phyloP scores from a whole-genome alignment of 2,329 filamentous ascomycete species.

The Trichoderma polysporum region DNA sequence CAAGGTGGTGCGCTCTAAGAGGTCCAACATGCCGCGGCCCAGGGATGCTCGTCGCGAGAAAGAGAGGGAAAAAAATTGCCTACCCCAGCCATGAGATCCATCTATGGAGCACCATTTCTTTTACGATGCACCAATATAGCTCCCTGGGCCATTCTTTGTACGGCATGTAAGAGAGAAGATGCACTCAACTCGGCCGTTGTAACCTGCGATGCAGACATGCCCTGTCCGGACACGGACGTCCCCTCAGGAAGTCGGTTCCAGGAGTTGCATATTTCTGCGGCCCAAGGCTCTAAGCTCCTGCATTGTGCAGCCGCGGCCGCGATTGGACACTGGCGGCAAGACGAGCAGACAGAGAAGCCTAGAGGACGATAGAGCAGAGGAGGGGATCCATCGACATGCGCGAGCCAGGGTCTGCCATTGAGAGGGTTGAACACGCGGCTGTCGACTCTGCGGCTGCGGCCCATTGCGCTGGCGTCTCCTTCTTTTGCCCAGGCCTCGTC shows the following conservation, averaged over 20 bases:
- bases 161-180: conserved; percentile 14
- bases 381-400: conserved; percentile 17
- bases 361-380: conserved; percentile 1
- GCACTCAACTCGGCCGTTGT: conserved; percentile 4
- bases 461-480: conserved; percentile 17
- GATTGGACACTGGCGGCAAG: conserved; percentile 4
- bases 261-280: conserved; percentile 13
- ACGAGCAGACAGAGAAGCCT: not conserved
- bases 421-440: conserved; percentile 17
- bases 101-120: not conserved
- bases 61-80: not conserved
- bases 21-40: conserved; percentile 6
- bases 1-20: not conserved
- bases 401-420: conserved; percentile 1
- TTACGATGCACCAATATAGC: not conserved
- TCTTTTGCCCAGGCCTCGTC: not conserved
- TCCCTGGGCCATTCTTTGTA: not conserved
- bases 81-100: conserved; percentile 10
- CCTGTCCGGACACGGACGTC: not conserved
- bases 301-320: conserved; percentile 12
- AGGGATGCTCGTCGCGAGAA: not conserved
- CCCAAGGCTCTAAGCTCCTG: conserved; percentile 19
- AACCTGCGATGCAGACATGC: conserved; percentile 2
- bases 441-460: conserved; percentile 13
- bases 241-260: conserved; percentile 2